phyloP scores from a whole-genome alignment of 2,329 filamentous ascomycete genomes.

The Cryphonectria naterciae region DNA sequence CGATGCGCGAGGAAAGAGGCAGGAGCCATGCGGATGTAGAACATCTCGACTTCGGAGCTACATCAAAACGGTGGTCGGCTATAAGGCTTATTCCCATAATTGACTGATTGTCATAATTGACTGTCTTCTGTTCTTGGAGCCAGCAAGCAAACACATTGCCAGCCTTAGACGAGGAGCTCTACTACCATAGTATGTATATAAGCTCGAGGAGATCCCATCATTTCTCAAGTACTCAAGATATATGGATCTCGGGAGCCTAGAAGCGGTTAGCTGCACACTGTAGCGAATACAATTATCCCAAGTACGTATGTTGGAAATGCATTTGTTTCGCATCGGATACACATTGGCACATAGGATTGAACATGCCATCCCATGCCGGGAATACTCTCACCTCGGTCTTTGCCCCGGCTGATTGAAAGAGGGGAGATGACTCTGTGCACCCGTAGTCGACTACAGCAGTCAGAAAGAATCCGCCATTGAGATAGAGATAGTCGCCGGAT shows the following conservation, averaged over 20 bases:
- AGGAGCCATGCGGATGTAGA: neutral
- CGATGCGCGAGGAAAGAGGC: neutral
- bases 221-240: neutral
- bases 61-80: neutral
- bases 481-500: neutral
- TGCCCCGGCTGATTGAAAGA: constrained; percentile 15
- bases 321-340: too few species aligned
- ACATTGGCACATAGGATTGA: constrained; percentile 15
- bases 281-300: constrained; percentile 25
- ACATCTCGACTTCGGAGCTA: neutral
- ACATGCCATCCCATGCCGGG: neutral
- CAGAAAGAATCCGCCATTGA: neutral
- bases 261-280: constrained; percentile 17
- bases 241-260: too few species aligned
- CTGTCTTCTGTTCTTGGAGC: neutral
- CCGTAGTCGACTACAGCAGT: neutral
- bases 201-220: neutral
- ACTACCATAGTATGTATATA: neutral
- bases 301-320: neutral
- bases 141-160: neutral
- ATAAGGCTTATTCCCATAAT: neutral
- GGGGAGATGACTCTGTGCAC: neutral
- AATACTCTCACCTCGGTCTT: neutral
- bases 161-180: neutral
- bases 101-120: neutral